phyloP scores from a whole-genome alignment of 2,329 filamentous ascomycete species.

The Hirsutella thompsonii region DNA sequence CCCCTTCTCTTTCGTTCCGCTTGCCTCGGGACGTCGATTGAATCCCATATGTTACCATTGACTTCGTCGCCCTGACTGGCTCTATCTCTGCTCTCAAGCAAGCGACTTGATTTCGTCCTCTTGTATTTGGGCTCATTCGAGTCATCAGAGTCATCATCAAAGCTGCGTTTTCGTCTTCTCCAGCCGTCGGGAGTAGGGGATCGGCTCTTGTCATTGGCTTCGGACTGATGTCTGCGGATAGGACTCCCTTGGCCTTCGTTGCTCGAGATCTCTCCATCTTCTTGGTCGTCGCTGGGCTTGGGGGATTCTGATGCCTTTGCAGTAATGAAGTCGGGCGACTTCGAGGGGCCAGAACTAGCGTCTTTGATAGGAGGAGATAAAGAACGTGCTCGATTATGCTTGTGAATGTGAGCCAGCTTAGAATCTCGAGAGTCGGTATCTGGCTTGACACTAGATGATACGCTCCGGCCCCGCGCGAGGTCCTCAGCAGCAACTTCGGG shows the following conservation, averaged over 20 bases:
- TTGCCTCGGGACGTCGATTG: conserved; percentile 3
- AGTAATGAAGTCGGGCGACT: neutral
- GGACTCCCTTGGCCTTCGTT: neutral
- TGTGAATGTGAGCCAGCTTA: too few species aligned
- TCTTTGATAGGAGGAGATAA: neutral
- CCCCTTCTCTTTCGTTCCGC: conserved; percentile 7
- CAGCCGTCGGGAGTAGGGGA: conserved; percentile 1
- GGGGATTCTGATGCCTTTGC: neutral
- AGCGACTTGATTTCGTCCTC: conserved; percentile 1
- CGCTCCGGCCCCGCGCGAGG: too few species aligned
- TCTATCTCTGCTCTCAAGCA: neutral
- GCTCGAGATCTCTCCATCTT: conserved; percentile 3
- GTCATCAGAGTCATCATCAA: conserved; percentile 4
- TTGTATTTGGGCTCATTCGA: conserved; percentile 1
- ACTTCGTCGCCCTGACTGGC: neutral
- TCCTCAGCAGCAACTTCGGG: too few species aligned
- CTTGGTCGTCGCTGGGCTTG: neutral
- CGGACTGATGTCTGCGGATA: neutral
- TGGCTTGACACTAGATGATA: too few species aligned
- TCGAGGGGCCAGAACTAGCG: neutral
- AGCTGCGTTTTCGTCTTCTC: conserved; percentile 3
- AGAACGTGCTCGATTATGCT: too few species aligned
- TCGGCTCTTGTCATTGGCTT: neutral
- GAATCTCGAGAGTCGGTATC: too few species aligned
- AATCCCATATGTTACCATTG: conserved; percentile 2